phyloP scores from a whole-genome alignment of 2,329 filamentous ascomycete species.

The Botrytis tulipae region DNA sequence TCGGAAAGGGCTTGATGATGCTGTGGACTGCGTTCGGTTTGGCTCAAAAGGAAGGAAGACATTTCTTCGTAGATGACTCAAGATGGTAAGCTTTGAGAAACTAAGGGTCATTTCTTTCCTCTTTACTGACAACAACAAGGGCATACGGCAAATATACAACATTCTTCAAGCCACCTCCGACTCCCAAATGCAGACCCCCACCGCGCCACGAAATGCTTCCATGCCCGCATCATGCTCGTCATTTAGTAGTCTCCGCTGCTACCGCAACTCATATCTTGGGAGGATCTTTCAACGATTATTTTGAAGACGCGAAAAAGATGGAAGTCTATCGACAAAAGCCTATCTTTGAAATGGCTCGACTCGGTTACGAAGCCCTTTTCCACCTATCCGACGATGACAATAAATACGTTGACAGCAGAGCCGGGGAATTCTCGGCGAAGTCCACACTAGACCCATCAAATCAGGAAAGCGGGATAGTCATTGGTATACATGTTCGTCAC shows the following conservation, averaged over 20 bases:
- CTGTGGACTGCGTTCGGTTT: conserved; percentile 83
- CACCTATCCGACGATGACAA: conserved; percentile 64
- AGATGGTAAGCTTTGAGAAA: conserved; percentile 54
- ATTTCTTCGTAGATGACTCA: conserved; percentile 83
- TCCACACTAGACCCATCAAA: conserved; percentile 44
- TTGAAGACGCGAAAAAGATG: conserved; percentile 49
- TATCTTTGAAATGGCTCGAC: conserved; percentile 66
- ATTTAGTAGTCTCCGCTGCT: conserved; percentile 70
- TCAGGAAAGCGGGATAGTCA: conserved; percentile 49
- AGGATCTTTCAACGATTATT: conserved; percentile 53
- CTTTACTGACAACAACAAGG: conserved; percentile 41
- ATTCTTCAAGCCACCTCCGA: conserved; percentile 68
- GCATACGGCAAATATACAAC: conserved; percentile 73
- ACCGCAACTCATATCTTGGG: conserved; percentile 66
- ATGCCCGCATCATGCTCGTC: conserved; percentile 72
- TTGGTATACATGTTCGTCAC: conserved; percentile 77
- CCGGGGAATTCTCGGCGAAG: conserved; percentile 53
- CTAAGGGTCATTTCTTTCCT: neutral
- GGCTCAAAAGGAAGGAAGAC: conserved; percentile 68
- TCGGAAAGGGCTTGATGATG: conserved; percentile 74
- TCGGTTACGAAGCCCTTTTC: conserved; percentile 74
- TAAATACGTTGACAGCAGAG: conserved; percentile 60
- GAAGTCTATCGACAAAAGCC: conserved; percentile 54
- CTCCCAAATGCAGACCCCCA: conserved; percentile 66
- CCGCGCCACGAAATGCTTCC: conserved; percentile 74